phyloP scores from a whole-genome alignment of 345 rosid species.

The Eucalyptus sideroxylon region DNA sequence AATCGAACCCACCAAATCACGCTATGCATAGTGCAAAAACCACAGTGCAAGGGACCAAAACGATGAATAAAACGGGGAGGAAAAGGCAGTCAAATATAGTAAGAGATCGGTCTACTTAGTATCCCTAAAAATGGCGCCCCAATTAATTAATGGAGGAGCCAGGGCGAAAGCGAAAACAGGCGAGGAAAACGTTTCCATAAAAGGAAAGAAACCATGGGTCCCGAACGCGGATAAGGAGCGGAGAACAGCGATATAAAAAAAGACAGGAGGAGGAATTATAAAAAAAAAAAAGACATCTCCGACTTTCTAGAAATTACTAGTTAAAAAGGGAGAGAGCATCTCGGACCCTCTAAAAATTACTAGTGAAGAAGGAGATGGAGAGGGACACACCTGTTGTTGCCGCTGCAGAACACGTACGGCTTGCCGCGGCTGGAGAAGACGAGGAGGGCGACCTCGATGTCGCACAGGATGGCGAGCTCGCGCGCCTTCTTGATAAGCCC shows the following conservation, averaged over 20 bases:
- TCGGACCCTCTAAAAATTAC: background rate
- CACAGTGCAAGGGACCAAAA: background rate
- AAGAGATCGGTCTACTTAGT: background rate
- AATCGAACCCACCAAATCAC: background rate
- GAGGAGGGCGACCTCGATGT: constrained; percentile 42
- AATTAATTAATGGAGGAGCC: background rate
- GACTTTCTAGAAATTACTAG: background rate
- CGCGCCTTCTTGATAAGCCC: constrained; percentile 66
- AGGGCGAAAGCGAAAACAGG: background rate
- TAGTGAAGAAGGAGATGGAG: background rate
- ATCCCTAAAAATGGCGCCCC: background rate
- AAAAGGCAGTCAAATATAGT: background rate
- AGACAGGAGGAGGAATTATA: background rate
- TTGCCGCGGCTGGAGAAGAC: constrained; percentile 43
- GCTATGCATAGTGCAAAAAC: background rate
- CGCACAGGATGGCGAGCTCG: constrained; percentile 63
- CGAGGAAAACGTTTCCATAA: background rate
- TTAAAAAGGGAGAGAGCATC: background rate
- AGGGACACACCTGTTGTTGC: constrained; percentile 10
- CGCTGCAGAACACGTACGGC: constrained; percentile 34
- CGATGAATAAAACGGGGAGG: background rate
- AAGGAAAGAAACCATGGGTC: background rate
- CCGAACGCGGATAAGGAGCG: background rate
- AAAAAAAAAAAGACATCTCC: background rate
- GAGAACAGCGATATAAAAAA: background rate